Base-by-base conservation (phyloP, 1,284 basidiomycete genomes). In the Microbotryomycetes sp. region DNA sequence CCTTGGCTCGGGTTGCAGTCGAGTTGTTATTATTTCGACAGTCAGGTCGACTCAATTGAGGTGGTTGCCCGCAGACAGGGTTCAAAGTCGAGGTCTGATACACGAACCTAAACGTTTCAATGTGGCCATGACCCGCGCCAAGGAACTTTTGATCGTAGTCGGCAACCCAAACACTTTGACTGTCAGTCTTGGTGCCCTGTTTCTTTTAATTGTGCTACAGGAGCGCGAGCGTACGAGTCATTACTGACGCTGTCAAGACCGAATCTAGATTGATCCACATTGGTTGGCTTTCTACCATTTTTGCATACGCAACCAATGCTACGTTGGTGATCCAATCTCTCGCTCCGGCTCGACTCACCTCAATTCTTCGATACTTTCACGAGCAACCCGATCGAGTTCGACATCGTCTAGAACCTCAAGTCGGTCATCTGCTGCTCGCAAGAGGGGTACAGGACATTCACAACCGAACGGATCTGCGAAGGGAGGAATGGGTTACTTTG, bases 111-210 rank as follows among this genome's bases (percentile, higher is more conserved):
- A 76, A 56, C 65, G 76, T 6, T 76, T 78, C 70, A 77, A 76
- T 58, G 77, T 78, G n/a, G 74, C 76, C 24, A 74, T 76, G 56
- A 78, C 76, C 1, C 68, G 77, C 27, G 75, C 76, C 0, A 76
- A 77, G 53, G 76, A 77, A 62, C 58, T 77, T 4, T 59, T 77
- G n/a, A 62, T 78, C 31, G 64, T 77, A 16, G 64, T 78, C 2
- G 77, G 76, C 1, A 76, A 76, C 60, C 72, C 73, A 1, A 65
- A 72, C 11, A 66, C 63, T 7, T 64, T 72, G 16, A 55, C 56
- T 21, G 63, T 64, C 0, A 15, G 59, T 57, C 18, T 4, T 30
- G 18, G 5, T 30, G 1, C 5, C 52, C 18, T 3, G n/a, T 27
- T 23, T 23, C 23, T 28, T 6, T n/a, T 21, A 18, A n/a, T 16